Evolutionary conservation across 805 yeast genomes (phyloP), one percentile per base, ranked within the genome.

Genomic region (Jamesozyma hellenica): DNA sequence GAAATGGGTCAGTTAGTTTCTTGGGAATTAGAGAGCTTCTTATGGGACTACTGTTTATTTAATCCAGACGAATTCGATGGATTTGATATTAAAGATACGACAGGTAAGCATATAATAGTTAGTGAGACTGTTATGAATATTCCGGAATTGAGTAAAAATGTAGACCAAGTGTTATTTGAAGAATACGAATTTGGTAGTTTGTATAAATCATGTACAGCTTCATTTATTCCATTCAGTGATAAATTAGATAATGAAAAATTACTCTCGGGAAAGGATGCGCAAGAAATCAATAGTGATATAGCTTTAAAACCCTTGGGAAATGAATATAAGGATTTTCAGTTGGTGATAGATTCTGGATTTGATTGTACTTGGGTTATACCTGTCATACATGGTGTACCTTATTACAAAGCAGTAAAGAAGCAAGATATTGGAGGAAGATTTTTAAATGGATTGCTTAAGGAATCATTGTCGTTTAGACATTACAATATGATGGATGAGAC

Each of bases 401-500:
- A 76, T 51, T 78, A 86, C 76, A 73, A 75, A 27, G 96, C 87
- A 0, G 77, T 86, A 2, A 73, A 75, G 45, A 79, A 84, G 44
- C 62, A 88, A 39, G 90, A 87, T 34, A 74, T 94, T 35, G 98
- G 92, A 0, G 99, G 99, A 0, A 72, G 84, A 41, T 67, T 84
- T 36, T 61, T 92, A 38, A 84, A 86, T 39, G 95, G 96, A 3
- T 74, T 80, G 36, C 60, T 94, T 38, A 71, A 87, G 46, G 97
- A 92, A 54, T 70, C 84, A 36, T 74, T 90, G 11, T 85, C 96
- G 2, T 92, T 82, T 55, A 69, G 96, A 39, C 92, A 92, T 64
- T 92, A 88, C 58, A 90, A 92, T 53, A 87, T 92, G 49, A 78
- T 85, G 55, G 96, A 92, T 44, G 99, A 94, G 60, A 80, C 95